These are phyloP conservation scores for Claviceps humidiphila DNA, from an alignment of 2,329 filamentous ascomycete species.

Conservation along the genomic window DNA sequence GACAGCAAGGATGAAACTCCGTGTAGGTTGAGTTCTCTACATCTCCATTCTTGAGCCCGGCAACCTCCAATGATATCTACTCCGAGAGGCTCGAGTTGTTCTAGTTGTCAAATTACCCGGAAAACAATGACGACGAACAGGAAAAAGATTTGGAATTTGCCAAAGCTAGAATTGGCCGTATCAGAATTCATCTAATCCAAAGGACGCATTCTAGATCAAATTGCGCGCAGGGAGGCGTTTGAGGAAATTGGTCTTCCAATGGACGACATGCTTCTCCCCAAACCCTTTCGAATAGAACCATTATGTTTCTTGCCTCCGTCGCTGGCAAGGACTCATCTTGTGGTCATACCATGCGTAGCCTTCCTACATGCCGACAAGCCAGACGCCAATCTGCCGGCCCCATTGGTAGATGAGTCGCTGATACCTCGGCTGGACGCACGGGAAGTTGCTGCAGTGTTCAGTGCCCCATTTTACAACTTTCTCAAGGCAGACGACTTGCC, in stretches of 20 bases:
- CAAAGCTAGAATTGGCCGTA: no score
- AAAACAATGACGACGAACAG: no score
- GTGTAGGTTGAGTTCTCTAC: constrained; percentile 28
- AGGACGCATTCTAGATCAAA: constrained; percentile 42
- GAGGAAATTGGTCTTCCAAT: constrained; percentile 87
- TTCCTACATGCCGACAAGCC: constrained; percentile 51
- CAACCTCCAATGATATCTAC: no score
- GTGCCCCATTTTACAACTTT: constrained; percentile 77
- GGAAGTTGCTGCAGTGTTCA: constrained; percentile 90
- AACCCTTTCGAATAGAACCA: constrained; percentile 73
- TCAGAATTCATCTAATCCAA: not conserved
- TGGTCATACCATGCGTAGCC: constrained; percentile 64
- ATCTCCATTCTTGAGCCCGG: not conserved
- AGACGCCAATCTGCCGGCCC: constrained; percentile 21
- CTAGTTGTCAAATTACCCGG: no score
- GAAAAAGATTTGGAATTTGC: no score
- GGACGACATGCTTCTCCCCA: constrained; percentile 53
- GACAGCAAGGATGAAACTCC: constrained; percentile 45
- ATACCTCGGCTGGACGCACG: constrained; percentile 74
- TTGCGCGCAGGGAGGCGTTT: constrained; percentile 76
- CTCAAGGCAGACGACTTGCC: constrained; percentile 47
- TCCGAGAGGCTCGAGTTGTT: no score
- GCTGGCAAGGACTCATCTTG: constrained; percentile 59
- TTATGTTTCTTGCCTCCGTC: constrained; percentile 72
- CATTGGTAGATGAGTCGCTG: constrained; percentile 52